Percentiles rank a stretch among this genome's conserved stretches.
phyloP scores from a whole-genome alignment of 2,329 filamentous ascomycete genomes.

The Dothidotthia symphoricarpi region DNA sequence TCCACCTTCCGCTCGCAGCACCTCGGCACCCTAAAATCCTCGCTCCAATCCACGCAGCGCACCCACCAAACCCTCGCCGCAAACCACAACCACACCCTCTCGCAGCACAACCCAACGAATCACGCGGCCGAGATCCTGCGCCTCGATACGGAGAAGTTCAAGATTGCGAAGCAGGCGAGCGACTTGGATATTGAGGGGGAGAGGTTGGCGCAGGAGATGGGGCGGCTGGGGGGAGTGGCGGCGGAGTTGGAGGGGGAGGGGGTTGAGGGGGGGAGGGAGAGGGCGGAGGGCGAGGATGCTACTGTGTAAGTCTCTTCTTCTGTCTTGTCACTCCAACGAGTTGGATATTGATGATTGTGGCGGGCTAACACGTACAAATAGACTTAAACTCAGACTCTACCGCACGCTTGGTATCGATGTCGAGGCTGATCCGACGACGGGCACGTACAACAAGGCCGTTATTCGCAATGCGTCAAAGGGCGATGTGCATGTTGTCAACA shows the following conservation, averaged over 20 bases:
- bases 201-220: constrained; percentile 75
- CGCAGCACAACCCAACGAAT: constrained; percentile 70
- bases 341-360: too few species aligned
- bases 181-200: constrained; percentile 95
- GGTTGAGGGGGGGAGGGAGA: constrained; percentile 67
- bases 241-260: constrained; percentile 85
- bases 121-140: constrained; percentile 83
- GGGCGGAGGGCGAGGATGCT: constrained; percentile 49
- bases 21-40: constrained; percentile 46
- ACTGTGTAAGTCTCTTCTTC: constrained; percentile 42
- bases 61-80: constrained; percentile 70
- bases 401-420: constrained; percentile 87
- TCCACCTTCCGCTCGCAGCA: constrained; percentile 78
- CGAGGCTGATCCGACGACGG: constrained; percentile 68
- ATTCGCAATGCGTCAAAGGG: constrained; percentile 83
- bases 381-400: constrained; percentile 84
- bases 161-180: constrained; percentile 83
- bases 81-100: constrained; percentile 73
- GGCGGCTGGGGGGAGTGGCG: constrained; percentile 70
- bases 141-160: constrained; percentile 91
- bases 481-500: constrained; percentile 90
- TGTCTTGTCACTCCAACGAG: too few species aligned
- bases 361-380: too few species aligned
- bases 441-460: constrained; percentile 81
- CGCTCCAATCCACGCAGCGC: constrained; percentile 62